Evolutionary conservation across 805 yeast genomes (phyloP), one percentile per base, ranked within the genome.

Genomic region (Nakazawaea ambrosiae): DNA sequence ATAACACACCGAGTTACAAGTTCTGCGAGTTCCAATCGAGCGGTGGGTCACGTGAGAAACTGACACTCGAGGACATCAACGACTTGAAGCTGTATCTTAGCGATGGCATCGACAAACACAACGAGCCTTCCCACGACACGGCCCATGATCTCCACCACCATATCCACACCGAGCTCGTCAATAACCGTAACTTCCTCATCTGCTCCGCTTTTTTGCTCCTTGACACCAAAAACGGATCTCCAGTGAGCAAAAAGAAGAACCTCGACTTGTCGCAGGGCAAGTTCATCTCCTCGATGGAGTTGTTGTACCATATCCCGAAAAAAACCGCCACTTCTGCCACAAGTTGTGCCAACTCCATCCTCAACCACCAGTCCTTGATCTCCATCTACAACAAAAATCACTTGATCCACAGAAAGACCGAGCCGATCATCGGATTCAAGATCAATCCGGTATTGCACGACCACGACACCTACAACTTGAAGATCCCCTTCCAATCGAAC

Each of bases 381-480:
- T 24, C 34, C 2, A 39, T 39, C 14, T 39, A 39, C 17, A 39
- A 39, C 26, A 39, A 39, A 20, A 18, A 31, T 16, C 31, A 31
- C 6, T 31, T 39, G 36, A 31, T 39, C 16, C 36, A 34, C 15
- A 25, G 22, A 17, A 39, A 34, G 22, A 20, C 28, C 33, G 42
- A 39, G 16, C 42, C 42, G 8, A 34, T 39, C 10, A 34, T 39
- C 11, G 42, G 39, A 2, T 34, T 34, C 30, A 34, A 34, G 23
- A 22, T 27, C 15, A 22, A 30, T 11, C 25, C 36, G 9, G 26
- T 20, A 25, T 31, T 22, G 9, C 15, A 12, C 2, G 19, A 29
- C 14, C 27, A 38, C 24, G 37, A 33, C 20, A 26, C 36, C 23
- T 39, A 39, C 17, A 34, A 34, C 27, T 26, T 39, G 27, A 39